These are phyloP conservation scores for Claviceps cyperi DNA, from an alignment of 2,329 filamentous ascomycete species.

Conservation along the genomic window DNA sequence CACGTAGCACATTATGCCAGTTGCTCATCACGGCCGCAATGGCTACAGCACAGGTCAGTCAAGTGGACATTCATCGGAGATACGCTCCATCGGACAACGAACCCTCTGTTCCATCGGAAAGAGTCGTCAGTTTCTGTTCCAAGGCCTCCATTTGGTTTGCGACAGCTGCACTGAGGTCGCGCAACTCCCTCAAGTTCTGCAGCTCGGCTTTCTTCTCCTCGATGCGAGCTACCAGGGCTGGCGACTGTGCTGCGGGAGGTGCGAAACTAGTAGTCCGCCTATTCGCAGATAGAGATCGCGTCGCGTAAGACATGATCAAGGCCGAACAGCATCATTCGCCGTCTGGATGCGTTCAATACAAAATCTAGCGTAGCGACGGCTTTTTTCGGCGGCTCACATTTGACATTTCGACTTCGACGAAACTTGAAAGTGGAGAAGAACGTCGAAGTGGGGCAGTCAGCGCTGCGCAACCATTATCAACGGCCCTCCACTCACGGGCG, in stretches of 20 bases:
- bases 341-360: background rate
- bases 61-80: background rate
- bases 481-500: conserved; percentile 11
- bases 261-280: conserved; percentile 45
- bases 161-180: conserved; percentile 63
- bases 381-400: background rate
- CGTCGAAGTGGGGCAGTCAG: conserved; percentile 14
- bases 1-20: conserved; percentile 75
- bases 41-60: conserved; percentile 33
- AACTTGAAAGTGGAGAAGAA: background rate
- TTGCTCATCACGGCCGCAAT: conserved; percentile 76
- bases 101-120: conserved; percentile 76
- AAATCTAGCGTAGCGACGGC: background rate
- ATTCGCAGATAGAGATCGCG: conserved; percentile 47
- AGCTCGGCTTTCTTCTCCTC: conserved; percentile 77
- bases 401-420: background rate
- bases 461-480: background rate
- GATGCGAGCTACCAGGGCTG: conserved; percentile 59
- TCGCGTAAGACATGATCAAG: conserved; percentile 38
- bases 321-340: background rate
- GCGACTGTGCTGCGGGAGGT: conserved; percentile 45
- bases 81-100: conserved; percentile 10
- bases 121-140: conserved; percentile 60
- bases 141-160: conserved; percentile 72
- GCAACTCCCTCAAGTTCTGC: conserved; percentile 61